phyloP scores from a whole-genome alignment of 306 rosid species.

The Astragalus glycyphyllos region DNA sequence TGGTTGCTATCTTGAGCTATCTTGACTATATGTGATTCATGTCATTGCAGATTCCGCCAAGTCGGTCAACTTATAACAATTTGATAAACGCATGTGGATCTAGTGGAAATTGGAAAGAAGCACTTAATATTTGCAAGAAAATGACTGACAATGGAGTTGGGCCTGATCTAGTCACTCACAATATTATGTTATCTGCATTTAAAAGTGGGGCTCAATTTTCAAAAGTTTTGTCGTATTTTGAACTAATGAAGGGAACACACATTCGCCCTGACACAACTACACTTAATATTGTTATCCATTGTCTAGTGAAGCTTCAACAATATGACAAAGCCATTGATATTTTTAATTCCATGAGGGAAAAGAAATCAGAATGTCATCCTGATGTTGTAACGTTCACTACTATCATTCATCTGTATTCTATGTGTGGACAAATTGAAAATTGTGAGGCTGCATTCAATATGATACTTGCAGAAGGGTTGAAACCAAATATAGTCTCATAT shows the following conservation, averaged over 20 bases:
- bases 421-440: constrained; percentile 75
- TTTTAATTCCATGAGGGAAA: constrained; percentile 84
- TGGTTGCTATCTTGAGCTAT: constrained; percentile 23
- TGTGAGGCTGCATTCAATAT: constrained; percentile 74
- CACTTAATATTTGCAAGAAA: constrained; percentile 84
- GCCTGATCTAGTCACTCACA: constrained; percentile 98
- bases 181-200: constrained; percentile 84
- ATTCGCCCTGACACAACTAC: constrained; percentile 84
- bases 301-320: constrained; percentile 77
- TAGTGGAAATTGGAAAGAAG: constrained; percentile 97
- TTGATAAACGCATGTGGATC: constrained; percentile 97
- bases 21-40: background rate
- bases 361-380: constrained; percentile 76
- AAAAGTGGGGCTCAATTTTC: constrained; percentile 87
- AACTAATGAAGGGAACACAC: constrained; percentile 89
- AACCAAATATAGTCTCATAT: constrained; percentile 80
- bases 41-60: constrained; percentile 79
- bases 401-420: constrained; percentile 81
- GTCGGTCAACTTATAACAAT: constrained; percentile 90
- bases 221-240: constrained; percentile 92
- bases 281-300: constrained; percentile 82
- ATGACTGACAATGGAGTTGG: constrained; percentile 98
- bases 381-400: constrained; percentile 91
- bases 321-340: constrained; percentile 71
- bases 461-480: constrained; percentile 85